These are phyloP conservation scores for Pythium brassicae DNA, from an alignment of 352 stramenopile species.

Conservation along the genomic window DNA sequence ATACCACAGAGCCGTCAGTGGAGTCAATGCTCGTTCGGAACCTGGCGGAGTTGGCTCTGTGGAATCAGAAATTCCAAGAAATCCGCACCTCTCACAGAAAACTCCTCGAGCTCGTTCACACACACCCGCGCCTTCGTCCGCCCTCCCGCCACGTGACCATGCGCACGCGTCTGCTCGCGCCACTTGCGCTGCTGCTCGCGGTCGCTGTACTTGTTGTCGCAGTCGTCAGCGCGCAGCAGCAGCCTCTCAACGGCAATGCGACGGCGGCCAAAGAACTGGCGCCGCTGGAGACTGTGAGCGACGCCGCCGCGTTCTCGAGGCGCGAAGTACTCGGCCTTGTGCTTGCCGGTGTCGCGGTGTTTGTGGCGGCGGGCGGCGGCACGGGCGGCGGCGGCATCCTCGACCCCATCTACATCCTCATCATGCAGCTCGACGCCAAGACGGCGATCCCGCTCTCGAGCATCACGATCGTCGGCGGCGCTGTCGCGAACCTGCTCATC, in stretches of 20 bases:
- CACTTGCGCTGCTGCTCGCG: not conserved
- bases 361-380: conserved; percentile 84
- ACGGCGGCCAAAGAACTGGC: not conserved
- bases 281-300: not conserved
- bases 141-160: too few species aligned
- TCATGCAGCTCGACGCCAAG: conserved; percentile 90
- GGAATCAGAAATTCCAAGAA: too few species aligned
- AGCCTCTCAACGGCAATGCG: not conserved
- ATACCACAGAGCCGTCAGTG: too few species aligned
- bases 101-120: too few species aligned
- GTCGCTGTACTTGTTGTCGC: not conserved
- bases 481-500: conserved; percentile 90
- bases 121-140: too few species aligned
- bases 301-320: not conserved
- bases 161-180: too few species aligned
- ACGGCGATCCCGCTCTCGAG: conserved; percentile 94
- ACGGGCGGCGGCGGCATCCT: conserved; percentile 93
- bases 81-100: too few species aligned
- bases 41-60: too few species aligned
- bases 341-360: conserved; percentile 62
- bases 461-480: conserved; percentile 94
- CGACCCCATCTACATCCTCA: conserved; percentile 95
- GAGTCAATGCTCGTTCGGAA: too few species aligned
- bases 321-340: conserved; percentile 43
- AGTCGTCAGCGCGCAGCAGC: not conserved